Conservation (phyloP, 805 yeast species). For the Ogataea nonfermentans region DNA sequence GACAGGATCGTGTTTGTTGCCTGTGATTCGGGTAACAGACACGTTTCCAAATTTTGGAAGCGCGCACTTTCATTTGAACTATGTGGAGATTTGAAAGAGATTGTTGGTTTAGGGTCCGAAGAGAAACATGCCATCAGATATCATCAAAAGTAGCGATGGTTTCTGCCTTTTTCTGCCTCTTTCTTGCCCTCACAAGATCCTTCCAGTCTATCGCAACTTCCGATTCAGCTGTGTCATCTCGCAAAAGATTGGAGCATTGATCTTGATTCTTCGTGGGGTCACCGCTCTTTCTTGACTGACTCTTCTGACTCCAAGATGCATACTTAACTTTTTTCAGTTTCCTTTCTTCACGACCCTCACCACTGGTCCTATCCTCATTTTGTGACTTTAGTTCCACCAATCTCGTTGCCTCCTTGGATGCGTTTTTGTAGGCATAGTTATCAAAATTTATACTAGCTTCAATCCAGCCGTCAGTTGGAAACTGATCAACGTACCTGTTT, state of each 20-base stretch:
- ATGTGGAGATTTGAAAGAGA: not conserved
- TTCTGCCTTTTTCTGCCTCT: conserved; percentile 49
- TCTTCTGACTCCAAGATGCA: conserved; percentile 70
- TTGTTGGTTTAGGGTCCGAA: not conserved
- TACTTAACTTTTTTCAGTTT: conserved; percentile 50
- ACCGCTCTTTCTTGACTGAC: conserved; percentile 44
- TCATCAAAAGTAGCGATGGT: conserved; percentile 64
- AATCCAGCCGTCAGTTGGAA: conserved; percentile 78
- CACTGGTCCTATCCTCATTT: conserved; percentile 29
- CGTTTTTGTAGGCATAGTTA: conserved; percentile 60
- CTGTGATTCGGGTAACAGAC: conserved; percentile 91
- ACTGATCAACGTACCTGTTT: conserved; percentile 47
- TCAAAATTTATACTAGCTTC: conserved; percentile 63
- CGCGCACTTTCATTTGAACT: conserved; percentile 44
- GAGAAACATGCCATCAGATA: conserved; percentile 29
- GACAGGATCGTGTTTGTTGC: conserved; percentile 77
- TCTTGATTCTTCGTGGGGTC: conserved; percentile 35
- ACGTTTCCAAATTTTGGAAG: conserved; percentile 90
- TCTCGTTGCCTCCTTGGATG: conserved; percentile 61
- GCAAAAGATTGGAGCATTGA: not conserved
- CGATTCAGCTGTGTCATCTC: conserved; percentile 38
- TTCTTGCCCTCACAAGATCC: conserved; percentile 64
- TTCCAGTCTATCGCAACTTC: conserved; percentile 75
- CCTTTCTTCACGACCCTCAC: conserved; percentile 40
- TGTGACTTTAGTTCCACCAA: conserved; percentile 53